These are phyloP conservation scores for Albifimbria verrucaria DNA, from an alignment of 2,329 filamentous ascomycete species.

Conservation along the genomic window DNA sequence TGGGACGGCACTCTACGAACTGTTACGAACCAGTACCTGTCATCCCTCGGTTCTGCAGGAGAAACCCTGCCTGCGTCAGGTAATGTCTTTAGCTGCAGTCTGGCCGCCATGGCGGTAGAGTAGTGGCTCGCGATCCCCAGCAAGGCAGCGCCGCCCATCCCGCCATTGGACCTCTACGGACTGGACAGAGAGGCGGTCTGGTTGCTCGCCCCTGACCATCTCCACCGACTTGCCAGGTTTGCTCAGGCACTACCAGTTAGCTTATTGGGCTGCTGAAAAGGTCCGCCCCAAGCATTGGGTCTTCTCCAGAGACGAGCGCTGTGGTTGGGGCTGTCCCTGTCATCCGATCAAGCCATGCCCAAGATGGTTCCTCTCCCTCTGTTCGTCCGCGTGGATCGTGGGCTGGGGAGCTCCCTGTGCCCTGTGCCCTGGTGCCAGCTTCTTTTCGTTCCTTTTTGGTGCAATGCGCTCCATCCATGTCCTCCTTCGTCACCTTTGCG, in stretches of 20 bases:
- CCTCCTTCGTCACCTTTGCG: too few relatives aligned
- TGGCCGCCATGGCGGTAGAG: constrained; percentile 21
- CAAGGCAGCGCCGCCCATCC: constrained; percentile 10
- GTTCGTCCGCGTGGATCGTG: background rate
- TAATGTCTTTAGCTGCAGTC: constrained; percentile 29
- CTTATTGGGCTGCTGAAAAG: background rate
- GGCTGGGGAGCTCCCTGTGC: background rate
- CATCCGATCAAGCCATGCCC: background rate
- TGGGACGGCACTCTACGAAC: too few relatives aligned
- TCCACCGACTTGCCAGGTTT: background rate
- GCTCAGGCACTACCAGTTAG: background rate
- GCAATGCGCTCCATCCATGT: background rate
- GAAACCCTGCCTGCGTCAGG: constrained; percentile 24
- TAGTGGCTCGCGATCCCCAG: constrained; percentile 18
- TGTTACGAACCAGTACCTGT: too few relatives aligned
- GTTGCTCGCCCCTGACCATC: background rate
- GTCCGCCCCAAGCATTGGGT: too few relatives aligned
- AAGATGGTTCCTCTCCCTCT: background rate
- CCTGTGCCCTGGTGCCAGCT: background rate
- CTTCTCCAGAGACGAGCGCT: background rate
- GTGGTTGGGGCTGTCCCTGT: background rate
- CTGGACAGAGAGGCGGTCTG: background rate
- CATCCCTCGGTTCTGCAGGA: constrained; percentile 21
- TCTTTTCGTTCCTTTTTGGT: background rate
- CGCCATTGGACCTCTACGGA: too few relatives aligned